These are phyloP conservation scores for Xylaria curta DNA, from an alignment of 495 filamentous ascomycete species.

Conservation along the genomic window DNA sequence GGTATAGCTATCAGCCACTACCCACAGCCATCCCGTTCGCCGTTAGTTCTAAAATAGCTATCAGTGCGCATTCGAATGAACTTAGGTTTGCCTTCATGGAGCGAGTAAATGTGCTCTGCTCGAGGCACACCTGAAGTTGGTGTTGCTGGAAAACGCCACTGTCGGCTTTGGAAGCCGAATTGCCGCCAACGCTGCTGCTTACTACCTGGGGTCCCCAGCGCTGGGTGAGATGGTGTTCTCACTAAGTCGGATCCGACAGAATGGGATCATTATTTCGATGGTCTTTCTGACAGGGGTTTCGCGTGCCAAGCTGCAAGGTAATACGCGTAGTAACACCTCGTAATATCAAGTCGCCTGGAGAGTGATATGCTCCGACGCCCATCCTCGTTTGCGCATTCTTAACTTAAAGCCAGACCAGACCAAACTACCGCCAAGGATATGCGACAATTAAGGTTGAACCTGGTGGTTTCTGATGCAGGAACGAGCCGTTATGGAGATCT, in stretches of 20 bases:
- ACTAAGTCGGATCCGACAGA: neutral
- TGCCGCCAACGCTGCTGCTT: conserved; percentile 9
- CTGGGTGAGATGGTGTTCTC: neutral
- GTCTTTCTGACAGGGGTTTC: neutral
- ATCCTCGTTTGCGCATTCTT: neutral
- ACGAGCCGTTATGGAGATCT: neutral
- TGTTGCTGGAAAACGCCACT: neutral
- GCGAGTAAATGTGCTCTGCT: neutral
- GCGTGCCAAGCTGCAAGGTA: conserved; percentile 6
- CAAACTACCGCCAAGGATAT: neutral
- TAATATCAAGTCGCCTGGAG: neutral
- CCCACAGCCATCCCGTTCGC: neutral
- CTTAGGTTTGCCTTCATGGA: neutral
- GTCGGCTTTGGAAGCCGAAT: conserved; percentile 17
- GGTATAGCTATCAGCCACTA: neutral
- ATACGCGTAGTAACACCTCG: neutral
- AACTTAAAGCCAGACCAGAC: neutral
- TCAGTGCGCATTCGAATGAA: neutral
- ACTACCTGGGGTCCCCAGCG: neutral
- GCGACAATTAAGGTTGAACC: neutral
- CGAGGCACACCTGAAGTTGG: neutral
- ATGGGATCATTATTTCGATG: neutral
- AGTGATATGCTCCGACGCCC: neutral
- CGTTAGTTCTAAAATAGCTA: conserved; percentile 7
- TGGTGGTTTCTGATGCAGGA: neutral